Percentiles rank a stretch among this genome's conserved stretches.
Conservation (phyloP, 228 moss, liverwort and hornwort genomes). For the Sphagnum fallax region DNA sequence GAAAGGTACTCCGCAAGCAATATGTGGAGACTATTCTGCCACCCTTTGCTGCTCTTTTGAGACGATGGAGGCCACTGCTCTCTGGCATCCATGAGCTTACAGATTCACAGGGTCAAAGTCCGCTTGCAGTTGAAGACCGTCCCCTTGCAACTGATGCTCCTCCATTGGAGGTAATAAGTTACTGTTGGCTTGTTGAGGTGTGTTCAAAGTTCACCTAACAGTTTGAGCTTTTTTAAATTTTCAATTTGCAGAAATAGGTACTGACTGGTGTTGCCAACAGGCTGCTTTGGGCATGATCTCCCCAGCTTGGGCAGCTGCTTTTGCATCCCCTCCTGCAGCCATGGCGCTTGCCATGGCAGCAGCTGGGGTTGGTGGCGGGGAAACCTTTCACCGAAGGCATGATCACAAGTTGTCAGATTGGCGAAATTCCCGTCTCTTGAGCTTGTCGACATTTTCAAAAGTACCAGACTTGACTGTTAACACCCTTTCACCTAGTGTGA, state of each 20-base stretch:
- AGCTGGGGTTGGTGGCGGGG: slow-evolving; percentile 87
- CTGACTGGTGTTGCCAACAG: slow-evolving; percentile 16
- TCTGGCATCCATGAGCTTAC: slow-evolving; percentile 86
- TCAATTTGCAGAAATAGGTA: background rate
- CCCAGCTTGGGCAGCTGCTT: slow-evolving; percentile 87
- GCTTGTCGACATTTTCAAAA: slow-evolving; percentile 55
- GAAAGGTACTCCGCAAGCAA: slow-evolving; percentile 44
- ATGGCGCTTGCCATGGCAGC: slow-evolving; percentile 95
- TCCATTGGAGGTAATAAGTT: slow-evolving; percentile 52
- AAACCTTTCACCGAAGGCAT: slow-evolving; percentile 38
- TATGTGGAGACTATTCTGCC: slow-evolving; percentile 74
- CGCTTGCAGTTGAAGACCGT: slow-evolving; percentile 92
- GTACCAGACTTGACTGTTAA: slow-evolving; percentile 48
- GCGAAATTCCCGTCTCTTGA: slow-evolving; percentile 48
- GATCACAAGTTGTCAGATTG: slow-evolving; percentile 36
- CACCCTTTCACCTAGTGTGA: slow-evolving; percentile 23
- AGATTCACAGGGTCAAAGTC: slow-evolving; percentile 83
- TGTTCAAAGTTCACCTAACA: background rate
- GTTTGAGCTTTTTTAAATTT: background rate
- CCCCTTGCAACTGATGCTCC: slow-evolving; percentile 72
- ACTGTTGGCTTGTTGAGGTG: background rate
- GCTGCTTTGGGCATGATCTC: slow-evolving; percentile 79
- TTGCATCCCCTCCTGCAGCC: slow-evolving; percentile 91
- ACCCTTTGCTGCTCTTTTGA: slow-evolving; percentile 75
- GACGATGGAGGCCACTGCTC: slow-evolving; percentile 85